Evolutionary conservation across 2,329 filamentous ascomycete species (phyloP).

Genomic region (Emmonsiellopsis sp.): DNA sequence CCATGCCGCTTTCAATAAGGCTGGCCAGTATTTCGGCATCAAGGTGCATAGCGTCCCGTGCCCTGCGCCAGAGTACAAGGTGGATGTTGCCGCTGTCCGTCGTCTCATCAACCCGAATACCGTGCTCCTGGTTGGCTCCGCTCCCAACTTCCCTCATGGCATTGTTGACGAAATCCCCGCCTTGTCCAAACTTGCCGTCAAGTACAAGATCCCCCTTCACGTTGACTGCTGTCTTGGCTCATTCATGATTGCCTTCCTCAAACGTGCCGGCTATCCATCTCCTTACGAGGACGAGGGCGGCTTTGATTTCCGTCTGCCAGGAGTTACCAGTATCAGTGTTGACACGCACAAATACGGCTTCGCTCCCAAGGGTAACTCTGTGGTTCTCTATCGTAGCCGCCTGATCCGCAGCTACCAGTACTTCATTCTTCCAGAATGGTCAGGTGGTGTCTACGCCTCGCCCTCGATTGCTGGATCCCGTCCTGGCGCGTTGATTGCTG

Average conservation of each 20-base stretch:
- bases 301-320: slow-evolving; percentile 90
- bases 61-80: slow-evolving; percentile 76
- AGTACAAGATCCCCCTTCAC: slow-evolving; percentile 76
- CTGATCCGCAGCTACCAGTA: slow-evolving; percentile 82
- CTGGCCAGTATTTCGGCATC: slow-evolving; percentile 92
- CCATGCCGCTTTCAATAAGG: slow-evolving; percentile 95
- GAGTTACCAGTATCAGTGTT: slow-evolving; percentile 90
- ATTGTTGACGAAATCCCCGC: slow-evolving; percentile 91
- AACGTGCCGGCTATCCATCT: slow-evolving; percentile 72
- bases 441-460: slow-evolving; percentile 89
- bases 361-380: slow-evolving; percentile 93
- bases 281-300: slow-evolving; percentile 57
- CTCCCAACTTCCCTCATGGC: slow-evolving; percentile 95
- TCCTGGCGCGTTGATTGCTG: slow-evolving; percentile 87
- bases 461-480: slow-evolving; percentile 86
- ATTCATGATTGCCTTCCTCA: slow-evolving; percentile 85
- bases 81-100: slow-evolving; percentile 66
- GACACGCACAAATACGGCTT: slow-evolving; percentile 99
- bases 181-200: slow-evolving; percentile 72
- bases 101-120: slow-evolving; percentile 93
- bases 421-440: slow-evolving; percentile 92
- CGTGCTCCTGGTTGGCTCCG: slow-evolving; percentile 82
- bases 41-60: slow-evolving; percentile 83
- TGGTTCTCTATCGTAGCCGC: slow-evolving; percentile 77
- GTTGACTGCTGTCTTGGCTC: slow-evolving; percentile 97